phyloP scores from a whole-genome alignment of 192 early-diverging fungal genomes.

The Coemansia sp. region DNA sequence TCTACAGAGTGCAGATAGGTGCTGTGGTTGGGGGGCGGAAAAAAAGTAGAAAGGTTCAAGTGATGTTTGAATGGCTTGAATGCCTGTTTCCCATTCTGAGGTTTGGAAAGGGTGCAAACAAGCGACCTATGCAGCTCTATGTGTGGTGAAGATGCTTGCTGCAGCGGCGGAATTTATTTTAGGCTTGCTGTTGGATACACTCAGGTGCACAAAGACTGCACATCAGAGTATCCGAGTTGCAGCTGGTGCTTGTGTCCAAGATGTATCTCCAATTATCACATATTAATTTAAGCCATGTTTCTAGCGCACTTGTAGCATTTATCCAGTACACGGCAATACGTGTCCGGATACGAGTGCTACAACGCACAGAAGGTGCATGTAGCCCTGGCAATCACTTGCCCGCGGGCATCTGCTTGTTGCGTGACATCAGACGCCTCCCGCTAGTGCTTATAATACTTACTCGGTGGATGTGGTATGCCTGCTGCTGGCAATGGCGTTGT shows the following conservation, averaged over 20 bases:
- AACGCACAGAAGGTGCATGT: neutral
- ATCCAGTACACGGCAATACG: neutral
- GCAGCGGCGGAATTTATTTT: constrained; percentile 1
- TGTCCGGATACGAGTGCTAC: neutral
- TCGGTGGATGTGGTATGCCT: neutral
- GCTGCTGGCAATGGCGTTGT: neutral
- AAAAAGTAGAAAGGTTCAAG: too few relatives aligned
- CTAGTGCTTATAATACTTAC: neutral
- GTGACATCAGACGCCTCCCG: neutral
- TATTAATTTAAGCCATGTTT: neutral
- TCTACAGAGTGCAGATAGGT: neutral
- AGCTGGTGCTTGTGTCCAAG: neutral
- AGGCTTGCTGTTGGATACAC: neutral
- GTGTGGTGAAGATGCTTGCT: neutral
- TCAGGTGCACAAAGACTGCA: neutral
- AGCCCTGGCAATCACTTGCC: neutral
- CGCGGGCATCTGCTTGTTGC: neutral
- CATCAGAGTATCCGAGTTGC: neutral
- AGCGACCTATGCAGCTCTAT: neutral
- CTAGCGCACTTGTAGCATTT: neutral
- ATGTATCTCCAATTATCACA: neutral
- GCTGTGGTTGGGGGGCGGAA: neutral
- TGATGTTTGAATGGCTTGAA: too few relatives aligned
- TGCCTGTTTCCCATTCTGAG: neutral
- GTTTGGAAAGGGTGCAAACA: neutral